A percentile compares a stretch with the other conserved stretches of the same genome.
These are phyloP conservation scores for Scenedesmus sp. DNA, from an alignment of 163 green algal genomes.

Conservation along the genomic window DNA sequence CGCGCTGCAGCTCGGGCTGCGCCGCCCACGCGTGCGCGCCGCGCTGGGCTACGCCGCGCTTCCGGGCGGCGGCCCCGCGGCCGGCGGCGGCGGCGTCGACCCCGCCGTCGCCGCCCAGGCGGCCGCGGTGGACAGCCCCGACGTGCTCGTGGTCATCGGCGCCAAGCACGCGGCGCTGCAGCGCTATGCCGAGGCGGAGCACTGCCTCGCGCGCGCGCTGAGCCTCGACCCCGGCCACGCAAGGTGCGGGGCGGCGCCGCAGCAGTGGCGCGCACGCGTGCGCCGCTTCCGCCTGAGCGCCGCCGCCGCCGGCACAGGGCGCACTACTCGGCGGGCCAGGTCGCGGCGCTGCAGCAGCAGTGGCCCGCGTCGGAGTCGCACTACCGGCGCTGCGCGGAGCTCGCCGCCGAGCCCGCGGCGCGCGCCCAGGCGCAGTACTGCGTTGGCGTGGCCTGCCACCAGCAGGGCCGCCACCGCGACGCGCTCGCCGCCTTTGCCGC, in stretches of 20 bases:
- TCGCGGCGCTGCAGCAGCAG: conserved; percentile 24
- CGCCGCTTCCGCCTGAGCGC: neutral
- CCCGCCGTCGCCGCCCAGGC: conserved; percentile 28
- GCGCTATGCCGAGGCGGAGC: conserved; percentile 51
- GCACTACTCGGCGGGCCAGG: conserved; percentile 32
- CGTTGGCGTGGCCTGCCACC: conserved; percentile 59
- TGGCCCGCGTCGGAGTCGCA: conserved; percentile 14
- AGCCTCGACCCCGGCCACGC: conserved; percentile 47
- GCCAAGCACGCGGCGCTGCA: conserved; percentile 58
- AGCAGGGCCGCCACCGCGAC: conserved; percentile 36
- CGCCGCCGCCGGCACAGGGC: too few species aligned
- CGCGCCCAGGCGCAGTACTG: conserved; percentile 56
- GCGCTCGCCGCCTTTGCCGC: conserved; percentile 21
- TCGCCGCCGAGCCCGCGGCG: conserved; percentile 22
- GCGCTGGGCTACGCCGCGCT: conserved; percentile 16
- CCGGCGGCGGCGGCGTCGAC: neutral
- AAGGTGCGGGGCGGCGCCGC: conserved; percentile 11
- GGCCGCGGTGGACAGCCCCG: conserved; percentile 40
- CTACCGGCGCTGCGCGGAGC: conserved; percentile 31
- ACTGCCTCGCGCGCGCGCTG: conserved; percentile 66
- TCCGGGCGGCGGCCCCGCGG: neutral
- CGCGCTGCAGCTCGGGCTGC: conserved; percentile 54
- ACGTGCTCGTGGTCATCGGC: conserved; percentile 62
- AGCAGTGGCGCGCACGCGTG: too few species aligned
- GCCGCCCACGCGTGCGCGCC: neutral